Percentiles rank a stretch among this genome's conserved stretches.
These are phyloP conservation scores for Pythium grandisporangium DNA, from an alignment of 352 stramenopile genomes.

Conservation along the genomic window DNA sequence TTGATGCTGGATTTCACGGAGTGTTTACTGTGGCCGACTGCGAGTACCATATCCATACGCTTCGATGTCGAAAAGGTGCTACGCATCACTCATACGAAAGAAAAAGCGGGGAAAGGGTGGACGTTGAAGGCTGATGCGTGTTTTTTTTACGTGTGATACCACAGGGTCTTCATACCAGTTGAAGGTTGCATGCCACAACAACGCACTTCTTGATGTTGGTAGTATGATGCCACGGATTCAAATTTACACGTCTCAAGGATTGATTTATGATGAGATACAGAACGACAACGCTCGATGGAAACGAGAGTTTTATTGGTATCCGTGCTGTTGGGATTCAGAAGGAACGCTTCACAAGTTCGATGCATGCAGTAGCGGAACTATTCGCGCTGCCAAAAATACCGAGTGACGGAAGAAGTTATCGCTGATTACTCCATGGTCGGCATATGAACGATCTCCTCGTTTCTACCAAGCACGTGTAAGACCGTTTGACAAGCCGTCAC, in stretches of 20 bases:
- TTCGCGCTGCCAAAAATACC: too few relatives aligned
- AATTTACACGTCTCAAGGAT: constrained; percentile 33
- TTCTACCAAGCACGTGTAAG: neutral
- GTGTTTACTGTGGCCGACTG: neutral
- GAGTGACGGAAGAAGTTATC: too few relatives aligned
- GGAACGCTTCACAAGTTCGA: too few relatives aligned
- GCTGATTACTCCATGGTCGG: too few relatives aligned
- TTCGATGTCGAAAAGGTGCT: constrained; percentile 6
- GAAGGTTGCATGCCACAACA: constrained; percentile 1
- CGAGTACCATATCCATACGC: constrained; percentile 7
- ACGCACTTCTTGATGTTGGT: neutral
- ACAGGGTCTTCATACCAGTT: constrained; percentile 1
- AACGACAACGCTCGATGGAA: constrained; percentile 13
- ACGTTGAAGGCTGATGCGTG: too few relatives aligned
- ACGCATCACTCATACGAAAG: neutral
- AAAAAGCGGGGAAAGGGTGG: too few relatives aligned
- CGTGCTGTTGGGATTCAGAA: constrained; percentile 31
- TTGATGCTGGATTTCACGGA: constrained; percentile 6
- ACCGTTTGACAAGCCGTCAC: neutral
- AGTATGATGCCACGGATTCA: constrained; percentile 30
- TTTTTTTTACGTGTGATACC: too few relatives aligned
- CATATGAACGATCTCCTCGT: too few relatives aligned
- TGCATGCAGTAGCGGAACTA: neutral
- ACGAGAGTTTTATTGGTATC: constrained; percentile 36
- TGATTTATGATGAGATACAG: constrained; percentile 25